These are phyloP conservation scores for Botrytis pseudocinerea DNA, from an alignment of 2,329 filamentous ascomycete genomes.

Conservation along the genomic window DNA sequence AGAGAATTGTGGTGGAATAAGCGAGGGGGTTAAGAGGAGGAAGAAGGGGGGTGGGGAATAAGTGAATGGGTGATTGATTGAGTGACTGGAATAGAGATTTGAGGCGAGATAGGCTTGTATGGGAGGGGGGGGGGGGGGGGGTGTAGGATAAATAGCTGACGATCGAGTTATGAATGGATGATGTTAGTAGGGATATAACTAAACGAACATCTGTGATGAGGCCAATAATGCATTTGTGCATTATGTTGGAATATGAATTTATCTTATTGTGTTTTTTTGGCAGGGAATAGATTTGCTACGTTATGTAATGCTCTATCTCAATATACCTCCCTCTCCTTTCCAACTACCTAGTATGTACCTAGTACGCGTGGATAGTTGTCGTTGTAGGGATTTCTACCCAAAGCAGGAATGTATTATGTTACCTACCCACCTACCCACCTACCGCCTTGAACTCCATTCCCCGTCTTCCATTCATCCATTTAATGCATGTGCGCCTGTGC, in stretches of 20 bases:
- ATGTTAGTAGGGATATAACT: too few relatives aligned
- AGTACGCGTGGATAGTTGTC: neutral
- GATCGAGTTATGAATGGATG: neutral
- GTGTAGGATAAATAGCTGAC: too few relatives aligned
- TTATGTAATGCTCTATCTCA: neutral
- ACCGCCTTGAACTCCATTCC: slow-evolving; percentile 3
- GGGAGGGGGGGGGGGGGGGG: too few relatives aligned
- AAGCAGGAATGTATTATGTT: neutral
- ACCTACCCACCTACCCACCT: neutral
- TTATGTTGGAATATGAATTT: neutral
- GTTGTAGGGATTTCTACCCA: too few relatives aligned
- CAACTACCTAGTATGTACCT: too few relatives aligned
- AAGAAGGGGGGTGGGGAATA: neutral
- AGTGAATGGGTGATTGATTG: too few relatives aligned
- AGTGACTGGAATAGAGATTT: too few relatives aligned
- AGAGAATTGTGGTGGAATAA: neutral
- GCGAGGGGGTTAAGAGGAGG: too few relatives aligned
- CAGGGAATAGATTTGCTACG: neutral
- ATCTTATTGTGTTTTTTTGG: neutral
- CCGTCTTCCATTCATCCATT: neutral
- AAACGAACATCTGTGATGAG: neutral
- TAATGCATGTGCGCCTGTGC: neutral
- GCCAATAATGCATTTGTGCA: neutral
- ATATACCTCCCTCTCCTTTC: neutral
- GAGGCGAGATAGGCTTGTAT: too few relatives aligned